Percentiles rank a stretch among this genome's conserved stretches.
These are phyloP conservation scores for Polytolypa hystricis DNA, from an alignment of 2,329 filamentous ascomycete species.

Conservation along the genomic window DNA sequence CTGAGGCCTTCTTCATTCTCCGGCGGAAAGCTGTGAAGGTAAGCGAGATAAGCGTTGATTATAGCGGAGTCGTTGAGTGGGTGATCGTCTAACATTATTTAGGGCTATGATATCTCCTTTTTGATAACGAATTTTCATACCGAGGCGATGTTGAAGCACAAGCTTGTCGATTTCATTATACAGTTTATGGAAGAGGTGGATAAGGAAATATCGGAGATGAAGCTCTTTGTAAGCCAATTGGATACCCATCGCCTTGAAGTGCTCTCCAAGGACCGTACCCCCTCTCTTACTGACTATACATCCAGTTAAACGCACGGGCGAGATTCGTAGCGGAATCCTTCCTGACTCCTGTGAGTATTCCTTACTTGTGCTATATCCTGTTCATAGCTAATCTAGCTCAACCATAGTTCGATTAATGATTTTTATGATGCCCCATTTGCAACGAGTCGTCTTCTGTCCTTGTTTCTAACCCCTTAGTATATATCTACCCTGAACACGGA, in stretches of 20 bases:
- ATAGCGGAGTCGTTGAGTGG: conserved; percentile 16
- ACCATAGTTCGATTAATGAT: conserved; percentile 21
- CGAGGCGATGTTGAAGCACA: conserved; percentile 97
- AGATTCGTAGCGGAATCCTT: conserved; percentile 98
- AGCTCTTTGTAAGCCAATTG: conserved; percentile 70
- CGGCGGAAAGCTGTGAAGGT: conserved; percentile 92
- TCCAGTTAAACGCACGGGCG: conserved; percentile 83
- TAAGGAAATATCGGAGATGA: conserved; percentile 99
- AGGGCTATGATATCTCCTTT: conserved; percentile 98
- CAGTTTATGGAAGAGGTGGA: conserved; percentile 99
- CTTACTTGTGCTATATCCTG: too few relatives aligned
- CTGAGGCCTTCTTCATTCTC: conserved; percentile 94
- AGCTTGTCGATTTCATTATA: conserved; percentile 97
- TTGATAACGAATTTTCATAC: conserved; percentile 98
- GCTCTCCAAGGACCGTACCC: too few relatives aligned
- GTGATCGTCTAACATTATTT: conserved; percentile 20
- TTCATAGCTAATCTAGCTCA: too few relatives aligned
- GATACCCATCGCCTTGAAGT: not conserved
- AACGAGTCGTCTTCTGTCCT: not conserved
- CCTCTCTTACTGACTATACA: conserved; percentile 21
- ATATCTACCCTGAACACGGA: too few relatives aligned
- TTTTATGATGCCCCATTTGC: not conserved
- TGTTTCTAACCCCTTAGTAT: not conserved
- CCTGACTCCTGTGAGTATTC: conserved; percentile 65
- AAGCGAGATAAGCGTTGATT: conserved; percentile 15